Evolutionary conservation across 1,284 basidiomycete genomes (phyloP), one percentile per base, ranked within the genome.

Genomic region (Boletus mariae): DNA sequence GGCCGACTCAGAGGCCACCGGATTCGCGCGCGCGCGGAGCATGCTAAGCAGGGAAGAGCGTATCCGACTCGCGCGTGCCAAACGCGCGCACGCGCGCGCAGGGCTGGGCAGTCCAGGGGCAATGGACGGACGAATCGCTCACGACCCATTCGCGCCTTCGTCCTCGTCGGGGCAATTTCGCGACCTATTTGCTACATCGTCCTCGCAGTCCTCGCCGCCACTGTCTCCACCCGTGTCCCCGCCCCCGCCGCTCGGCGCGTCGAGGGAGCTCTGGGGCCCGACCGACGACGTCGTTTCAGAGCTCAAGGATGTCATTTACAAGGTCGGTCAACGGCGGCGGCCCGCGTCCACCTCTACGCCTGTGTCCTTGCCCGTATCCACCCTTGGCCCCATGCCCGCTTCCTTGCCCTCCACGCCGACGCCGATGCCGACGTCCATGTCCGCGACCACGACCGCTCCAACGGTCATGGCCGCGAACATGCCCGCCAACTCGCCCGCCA

Each of bases 271-370:
- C 61, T 10, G 85, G 84, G 87, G 85, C 0, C 88, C 87, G 10
- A 81, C 83, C 11, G 84, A 82, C 1, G 89, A 91, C 56, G 87
- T 92, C 34, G 87, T 91, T 8, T 83, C 88, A 63, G 89, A 91
- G 70, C 72, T 92, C 59, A 88, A 87, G 68, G 87, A 89, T 61
- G 88, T 91, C 13, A 91, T 91, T 29, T 89, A 85, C 83, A 85
- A 89, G 63, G 89, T 92, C 6, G 80, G 86, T 23, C 85, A 90
- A 70, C 52, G 29, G 37, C 43, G 29, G 15, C 43, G 43, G 23
- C 43, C 43, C 13, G 11, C 23, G 40, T 28, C 15, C 38, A 15
- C 34, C 25, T 20, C 20, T 34, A 34, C 12, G 32, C 12, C 32
- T 4, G 32, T 10, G 32, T 9, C 32, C 10, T 5, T 37, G 7